A percentile compares a stretch with the other conserved stretches of the same genome.
These are phyloP conservation scores for Endoconidiophora laricicola DNA, from an alignment of 2,329 filamentous ascomycete species.

Conservation along the genomic window DNA sequence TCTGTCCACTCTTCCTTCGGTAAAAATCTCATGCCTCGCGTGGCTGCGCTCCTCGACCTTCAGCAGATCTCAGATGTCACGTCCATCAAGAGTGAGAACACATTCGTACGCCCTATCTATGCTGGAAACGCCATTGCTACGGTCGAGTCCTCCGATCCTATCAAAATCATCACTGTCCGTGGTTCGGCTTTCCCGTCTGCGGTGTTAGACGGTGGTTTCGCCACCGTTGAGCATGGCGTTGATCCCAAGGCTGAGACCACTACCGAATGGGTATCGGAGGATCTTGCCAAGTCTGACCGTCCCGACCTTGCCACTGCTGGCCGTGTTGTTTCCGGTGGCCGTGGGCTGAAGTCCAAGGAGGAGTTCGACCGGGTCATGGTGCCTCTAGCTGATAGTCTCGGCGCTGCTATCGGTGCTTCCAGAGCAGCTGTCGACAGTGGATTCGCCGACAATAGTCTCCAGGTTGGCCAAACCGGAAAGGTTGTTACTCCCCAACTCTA, in stretches of 20 bases:
- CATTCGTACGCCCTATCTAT: constrained; percentile 92
- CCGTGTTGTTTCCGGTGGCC: constrained; percentile 81
- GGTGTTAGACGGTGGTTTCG: constrained; percentile 53
- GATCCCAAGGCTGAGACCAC: constrained; percentile 62
- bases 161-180: constrained; percentile 84
- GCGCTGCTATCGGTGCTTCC: constrained; percentile 89
- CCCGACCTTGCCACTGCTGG: constrained; percentile 83
- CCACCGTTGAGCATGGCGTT: constrained; percentile 60
- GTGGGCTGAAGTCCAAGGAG: constrained; percentile 93
- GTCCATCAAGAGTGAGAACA: constrained; percentile 72
- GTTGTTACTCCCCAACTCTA: constrained; percentile 94
- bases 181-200: constrained; percentile 79
- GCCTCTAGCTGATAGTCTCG: constrained; percentile 78
- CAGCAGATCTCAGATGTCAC: constrained; percentile 93
- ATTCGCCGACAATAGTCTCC: constrained; percentile 94
- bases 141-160: constrained; percentile 70
- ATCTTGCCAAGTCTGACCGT: constrained; percentile 81
- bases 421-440: constrained; percentile 92
- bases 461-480: constrained; percentile 97
- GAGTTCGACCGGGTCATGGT: constrained; percentile 90
- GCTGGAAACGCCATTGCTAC: constrained; percentile 95
- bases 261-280: constrained; percentile 86
- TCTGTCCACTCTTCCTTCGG: constrained; percentile 89
- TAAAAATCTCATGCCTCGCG: constrained; percentile 82
- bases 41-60: constrained; percentile 77